Evolutionary conservation across 768 basidiomycete species (phyloP).

Genomic region (Tephrocybe sp.): DNA sequence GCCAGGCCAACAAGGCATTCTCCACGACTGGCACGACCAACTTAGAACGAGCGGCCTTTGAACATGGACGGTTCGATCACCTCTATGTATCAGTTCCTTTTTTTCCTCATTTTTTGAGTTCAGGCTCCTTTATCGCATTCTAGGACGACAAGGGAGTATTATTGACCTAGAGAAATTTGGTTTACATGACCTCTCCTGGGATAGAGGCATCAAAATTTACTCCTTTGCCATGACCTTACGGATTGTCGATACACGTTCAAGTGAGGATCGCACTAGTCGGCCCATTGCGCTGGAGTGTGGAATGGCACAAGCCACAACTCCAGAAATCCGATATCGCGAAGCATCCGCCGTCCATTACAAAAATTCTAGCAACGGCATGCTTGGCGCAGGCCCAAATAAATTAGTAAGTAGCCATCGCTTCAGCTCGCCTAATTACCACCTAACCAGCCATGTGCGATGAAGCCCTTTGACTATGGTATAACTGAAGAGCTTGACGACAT

Average conservation of each 20-base stretch:
- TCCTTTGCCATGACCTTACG: conserved; percentile 38
- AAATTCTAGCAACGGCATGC: conserved; percentile 14
- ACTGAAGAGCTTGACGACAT: conserved; percentile 19
- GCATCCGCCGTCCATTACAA: conserved; percentile 25
- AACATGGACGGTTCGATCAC: conserved; percentile 43
- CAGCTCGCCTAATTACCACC: not conserved
- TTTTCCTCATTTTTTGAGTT: not conserved
- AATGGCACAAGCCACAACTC: conserved; percentile 37
- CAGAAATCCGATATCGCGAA: conserved; percentile 16
- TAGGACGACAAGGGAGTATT: conserved; percentile 19
- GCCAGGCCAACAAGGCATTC: conserved; percentile 43
- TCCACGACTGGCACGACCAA: conserved; percentile 18
- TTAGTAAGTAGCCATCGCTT: conserved; percentile 3
- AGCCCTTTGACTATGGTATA: conserved; percentile 31
- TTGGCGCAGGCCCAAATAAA: conserved; percentile 13
- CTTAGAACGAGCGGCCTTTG: conserved; percentile 41
- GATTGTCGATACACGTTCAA: conserved; percentile 30
- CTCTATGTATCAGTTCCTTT: not conserved
- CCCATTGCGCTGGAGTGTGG: conserved; percentile 39
- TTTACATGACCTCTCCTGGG: conserved; percentile 31
- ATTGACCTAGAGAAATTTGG: conserved; percentile 28
- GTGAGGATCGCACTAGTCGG: conserved; percentile 24
- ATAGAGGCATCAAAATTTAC: conserved; percentile 27
- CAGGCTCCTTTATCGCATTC: conserved; percentile 33
- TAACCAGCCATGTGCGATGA: not conserved